phyloP scores from a whole-genome alignment of 495 filamentous ascomycete genomes.

The Parathielavia appendiculata region DNA sequence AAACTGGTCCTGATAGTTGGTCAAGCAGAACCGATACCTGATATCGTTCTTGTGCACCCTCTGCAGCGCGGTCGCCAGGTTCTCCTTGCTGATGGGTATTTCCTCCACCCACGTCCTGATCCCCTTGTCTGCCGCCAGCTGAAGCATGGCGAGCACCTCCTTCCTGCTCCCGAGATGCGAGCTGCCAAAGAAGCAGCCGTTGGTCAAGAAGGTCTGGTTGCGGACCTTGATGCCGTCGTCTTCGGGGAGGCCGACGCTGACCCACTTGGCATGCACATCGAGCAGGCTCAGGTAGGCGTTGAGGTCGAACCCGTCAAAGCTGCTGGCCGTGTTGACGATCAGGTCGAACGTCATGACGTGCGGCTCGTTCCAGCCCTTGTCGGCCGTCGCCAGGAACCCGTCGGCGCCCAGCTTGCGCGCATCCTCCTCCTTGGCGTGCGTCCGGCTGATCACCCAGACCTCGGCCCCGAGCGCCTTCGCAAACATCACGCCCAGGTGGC shows the following conservation, averaged over 20 bases:
- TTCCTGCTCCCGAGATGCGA: slow-evolving; percentile 75
- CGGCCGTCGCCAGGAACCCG: slow-evolving; percentile 62
- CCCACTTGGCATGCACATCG: slow-evolving; percentile 77
- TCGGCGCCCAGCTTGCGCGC: slow-evolving; percentile 65
- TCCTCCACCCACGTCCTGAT: slow-evolving; percentile 79
- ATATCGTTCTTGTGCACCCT: slow-evolving; percentile 68
- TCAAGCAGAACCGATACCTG: slow-evolving; percentile 48
- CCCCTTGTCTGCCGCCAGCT: slow-evolving; percentile 74
- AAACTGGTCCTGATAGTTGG: slow-evolving; percentile 42
- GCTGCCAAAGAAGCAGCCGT: slow-evolving; percentile 74
- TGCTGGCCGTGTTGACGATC: slow-evolving; percentile 55
- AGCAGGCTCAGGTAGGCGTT: slow-evolving; percentile 69
- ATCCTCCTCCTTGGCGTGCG: slow-evolving; percentile 63
- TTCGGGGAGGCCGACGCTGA: slow-evolving; percentile 80
- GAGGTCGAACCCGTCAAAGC: slow-evolving; percentile 52
- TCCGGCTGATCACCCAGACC: slow-evolving; percentile 63
- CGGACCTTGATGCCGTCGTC: slow-evolving; percentile 67
- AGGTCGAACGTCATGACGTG: slow-evolving; percentile 55
- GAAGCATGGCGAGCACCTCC: slow-evolving; percentile 79
- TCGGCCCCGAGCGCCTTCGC: slow-evolving; percentile 67
- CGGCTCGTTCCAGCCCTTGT: slow-evolving; percentile 59
- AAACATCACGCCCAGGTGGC: slow-evolving; percentile 68
- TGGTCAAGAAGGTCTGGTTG: slow-evolving; percentile 69
- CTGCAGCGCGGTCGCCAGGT: slow-evolving; percentile 60
- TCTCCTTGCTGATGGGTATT: slow-evolving; percentile 63